Conservation (phyloP, 1,284 basidiomycete genomes). For the Abortiporus biennis region DNA sequence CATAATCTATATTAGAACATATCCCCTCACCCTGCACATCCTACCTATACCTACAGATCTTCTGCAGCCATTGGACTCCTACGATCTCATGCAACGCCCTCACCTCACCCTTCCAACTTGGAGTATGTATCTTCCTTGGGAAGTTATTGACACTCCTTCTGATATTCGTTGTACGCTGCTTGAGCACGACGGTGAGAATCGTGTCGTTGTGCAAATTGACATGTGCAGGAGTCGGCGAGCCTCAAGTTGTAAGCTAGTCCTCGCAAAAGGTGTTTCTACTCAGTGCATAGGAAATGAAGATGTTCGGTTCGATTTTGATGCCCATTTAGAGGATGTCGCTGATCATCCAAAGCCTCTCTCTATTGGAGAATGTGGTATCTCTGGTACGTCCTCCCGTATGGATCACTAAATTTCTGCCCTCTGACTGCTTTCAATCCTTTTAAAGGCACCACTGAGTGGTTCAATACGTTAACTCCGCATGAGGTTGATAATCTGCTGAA, state of each 20-base stretch:
- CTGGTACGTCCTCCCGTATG: background rate
- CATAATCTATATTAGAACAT: background rate
- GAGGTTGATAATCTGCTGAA: background rate
- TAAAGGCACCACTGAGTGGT: background rate
- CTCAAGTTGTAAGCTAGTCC: background rate
- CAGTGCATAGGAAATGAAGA: background rate
- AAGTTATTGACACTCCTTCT: background rate
- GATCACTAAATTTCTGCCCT: background rate
- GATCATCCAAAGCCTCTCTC: background rate
- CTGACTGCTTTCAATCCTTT: background rate
- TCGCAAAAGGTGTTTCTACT: background rate
- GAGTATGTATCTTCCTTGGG: background rate
- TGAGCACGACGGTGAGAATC: background rate
- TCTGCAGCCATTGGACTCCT: background rate
- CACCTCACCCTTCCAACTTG: background rate
- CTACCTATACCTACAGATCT: background rate
- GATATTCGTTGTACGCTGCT: background rate
- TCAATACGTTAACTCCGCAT: background rate
- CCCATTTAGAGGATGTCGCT: background rate
- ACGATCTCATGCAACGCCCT: background rate
- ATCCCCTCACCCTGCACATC: background rate
- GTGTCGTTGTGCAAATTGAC: background rate
- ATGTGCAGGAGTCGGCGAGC: background rate
- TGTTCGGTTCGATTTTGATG: background rate
- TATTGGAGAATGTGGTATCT: background rate